These are phyloP conservation scores for Monosporascus cannonballus DNA, from an alignment of 2,329 filamentous ascomycete species.

Conservation along the genomic window DNA sequence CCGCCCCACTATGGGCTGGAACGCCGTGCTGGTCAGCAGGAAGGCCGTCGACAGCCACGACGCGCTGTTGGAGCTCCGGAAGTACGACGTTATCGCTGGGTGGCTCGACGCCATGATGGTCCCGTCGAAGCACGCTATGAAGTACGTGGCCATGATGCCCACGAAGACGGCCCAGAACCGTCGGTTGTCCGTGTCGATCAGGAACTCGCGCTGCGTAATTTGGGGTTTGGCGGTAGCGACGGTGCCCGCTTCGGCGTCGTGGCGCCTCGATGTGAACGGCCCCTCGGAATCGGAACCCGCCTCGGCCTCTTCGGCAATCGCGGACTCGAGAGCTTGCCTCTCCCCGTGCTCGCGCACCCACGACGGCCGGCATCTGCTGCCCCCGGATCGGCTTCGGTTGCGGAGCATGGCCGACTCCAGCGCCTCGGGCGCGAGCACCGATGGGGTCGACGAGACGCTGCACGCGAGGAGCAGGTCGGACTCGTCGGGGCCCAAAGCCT, in stretches of 20 bases:
- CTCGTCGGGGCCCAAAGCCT: constrained; percentile 21
- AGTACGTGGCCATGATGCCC: constrained; percentile 51
- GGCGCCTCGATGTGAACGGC: not conserved
- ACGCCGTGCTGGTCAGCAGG: constrained; percentile 67
- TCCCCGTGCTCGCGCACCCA: not conserved
- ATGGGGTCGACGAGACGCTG: constrained; percentile 30
- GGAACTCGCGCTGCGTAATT: constrained; percentile 23
- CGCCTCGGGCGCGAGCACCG: constrained; percentile 36
- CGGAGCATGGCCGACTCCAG: constrained; percentile 34
- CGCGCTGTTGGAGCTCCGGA: constrained; percentile 69
- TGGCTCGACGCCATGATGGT: constrained; percentile 79
- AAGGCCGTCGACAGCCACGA: constrained; percentile 81
- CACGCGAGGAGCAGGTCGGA: constrained; percentile 32
- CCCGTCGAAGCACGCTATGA: constrained; percentile 62
- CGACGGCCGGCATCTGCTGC: constrained; percentile 6
- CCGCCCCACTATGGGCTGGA: constrained; percentile 69
- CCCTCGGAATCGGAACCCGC: not conserved
- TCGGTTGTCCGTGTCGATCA: constrained; percentile 39
- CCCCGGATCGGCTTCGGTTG: constrained; percentile 24
- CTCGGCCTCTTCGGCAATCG: not conserved
- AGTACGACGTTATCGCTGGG: constrained; percentile 76
- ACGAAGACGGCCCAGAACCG: constrained; percentile 60
- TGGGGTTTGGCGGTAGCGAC: not conserved
- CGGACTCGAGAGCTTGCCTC: not conserved
- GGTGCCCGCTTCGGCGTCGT: not conserved